Evolutionary conservation across 1,284 basidiomycete genomes (phyloP).

Genomic region (Sanguinoderma infundibulare): DNA sequence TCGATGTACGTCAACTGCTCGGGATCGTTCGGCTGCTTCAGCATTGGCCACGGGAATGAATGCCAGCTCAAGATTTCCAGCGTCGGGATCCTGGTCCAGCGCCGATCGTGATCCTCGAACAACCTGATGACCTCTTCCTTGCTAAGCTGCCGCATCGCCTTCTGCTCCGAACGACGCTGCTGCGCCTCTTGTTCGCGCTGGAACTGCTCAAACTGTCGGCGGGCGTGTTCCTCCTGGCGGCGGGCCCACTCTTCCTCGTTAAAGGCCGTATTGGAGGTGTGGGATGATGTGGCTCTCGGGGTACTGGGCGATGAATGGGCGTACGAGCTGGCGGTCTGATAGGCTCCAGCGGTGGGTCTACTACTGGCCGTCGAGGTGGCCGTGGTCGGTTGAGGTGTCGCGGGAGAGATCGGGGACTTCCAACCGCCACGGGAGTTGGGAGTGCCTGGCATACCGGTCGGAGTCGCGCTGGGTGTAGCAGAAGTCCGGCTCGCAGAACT

Average conservation of each 20-base stretch:
- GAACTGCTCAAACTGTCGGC: slow-evolving; percentile 62
- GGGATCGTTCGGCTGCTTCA: slow-evolving; percentile 54
- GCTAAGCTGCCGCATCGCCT: slow-evolving; percentile 48
- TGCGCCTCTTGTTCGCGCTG: slow-evolving; percentile 58
- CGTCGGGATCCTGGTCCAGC: slow-evolving; percentile 54
- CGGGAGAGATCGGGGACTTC: slow-evolving; percentile 23
- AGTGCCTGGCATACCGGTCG: slow-evolving; percentile 22
- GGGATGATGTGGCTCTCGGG: slow-evolving; percentile 15
- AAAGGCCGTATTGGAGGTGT: slow-evolving; percentile 13
- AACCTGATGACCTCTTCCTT: slow-evolving; percentile 57
- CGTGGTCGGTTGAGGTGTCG: slow-evolving; percentile 25
- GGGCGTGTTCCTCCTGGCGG: slow-evolving; percentile 58
- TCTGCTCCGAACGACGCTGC: slow-evolving; percentile 41
- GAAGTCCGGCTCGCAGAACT: slow-evolving; percentile 31
- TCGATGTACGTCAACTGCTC: slow-evolving; percentile 61
- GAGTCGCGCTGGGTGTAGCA: slow-evolving; percentile 25
- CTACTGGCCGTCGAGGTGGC: slow-evolving; percentile 24
- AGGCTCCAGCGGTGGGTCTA: slow-evolving; percentile 23
- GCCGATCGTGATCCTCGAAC: slow-evolving; percentile 59
- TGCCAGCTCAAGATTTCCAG: slow-evolving; percentile 50
- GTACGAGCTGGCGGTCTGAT: slow-evolving; percentile 13
- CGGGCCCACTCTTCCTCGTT: slow-evolving; percentile 56
- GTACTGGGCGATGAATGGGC: slow-evolving; percentile 12
- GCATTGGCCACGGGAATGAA: slow-evolving; percentile 73
- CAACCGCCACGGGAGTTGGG: slow-evolving; percentile 23